Base-by-base conservation (phyloP, 768 basidiomycete species). In the Baorangia bicolor region DNA sequence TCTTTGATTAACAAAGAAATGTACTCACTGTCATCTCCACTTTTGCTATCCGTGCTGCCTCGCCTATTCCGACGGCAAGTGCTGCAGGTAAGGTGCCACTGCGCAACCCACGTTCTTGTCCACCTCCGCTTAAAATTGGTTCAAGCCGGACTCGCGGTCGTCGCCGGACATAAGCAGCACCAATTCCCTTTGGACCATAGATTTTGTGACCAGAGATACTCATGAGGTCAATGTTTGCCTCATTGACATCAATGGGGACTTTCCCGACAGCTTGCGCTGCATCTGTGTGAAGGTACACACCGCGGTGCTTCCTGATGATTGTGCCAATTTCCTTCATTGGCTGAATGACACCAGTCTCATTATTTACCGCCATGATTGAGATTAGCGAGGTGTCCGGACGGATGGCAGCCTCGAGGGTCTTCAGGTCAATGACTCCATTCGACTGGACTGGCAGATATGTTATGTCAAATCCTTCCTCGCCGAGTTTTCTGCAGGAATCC, bases 291-390 rank as follows among this genome's bases (percentile, higher is more conserved):
- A 99, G 87, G 73, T 92, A 89, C 18, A 96, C 81, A 14, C 94
- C 93, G 56, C 90, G 87, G 68, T 96, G 87, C 73, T 92, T 90
- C 67, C 88, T 87, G 31, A 90, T 69, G 34, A 96, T 81, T 3
- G 84, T 83, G 30, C 96, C 96, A 53, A 99, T 99, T 70, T 98
- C 94, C 69, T 92, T 89, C 59, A 98, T 80, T 2, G 97, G 97
- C 68, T 98, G 97, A 52, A 99, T 97, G 60, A 98, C 95, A 23
- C 97, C 97, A 5, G 94, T 98, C 75, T 99, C 97, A 73, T 99
- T 99, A 78, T 99, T 99, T 56, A 99, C 97, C 18, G 91, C 84
- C 97, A 99, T 99, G 69, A 99, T 87, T 13, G 94, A 96, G 42
- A 99, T 86, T n/a, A 98, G 76, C 1, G 90, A 91, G 13, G 93